Evolutionary conservation across 2,329 filamentous ascomycete species (phyloP).

Genomic region (Alternaria tenuissima): DNA sequence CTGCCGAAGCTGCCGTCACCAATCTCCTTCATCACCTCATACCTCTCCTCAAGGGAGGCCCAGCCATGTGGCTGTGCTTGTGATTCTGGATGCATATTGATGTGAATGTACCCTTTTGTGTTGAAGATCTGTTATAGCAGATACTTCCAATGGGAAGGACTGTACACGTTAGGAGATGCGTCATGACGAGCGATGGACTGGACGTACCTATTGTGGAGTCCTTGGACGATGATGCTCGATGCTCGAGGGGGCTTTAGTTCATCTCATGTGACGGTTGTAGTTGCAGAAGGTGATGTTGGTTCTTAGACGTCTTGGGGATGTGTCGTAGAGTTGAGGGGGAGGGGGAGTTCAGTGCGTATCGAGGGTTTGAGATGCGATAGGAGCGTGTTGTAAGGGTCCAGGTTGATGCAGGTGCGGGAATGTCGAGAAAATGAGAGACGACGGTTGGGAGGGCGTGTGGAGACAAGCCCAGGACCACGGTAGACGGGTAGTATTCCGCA

Average conservation of each 20-base stretch:
- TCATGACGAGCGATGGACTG: neutral
- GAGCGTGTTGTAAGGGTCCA: constrained; percentile 51
- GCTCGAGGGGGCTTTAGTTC: constrained; percentile 33
- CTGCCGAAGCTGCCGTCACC: constrained; percentile 99
- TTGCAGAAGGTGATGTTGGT: constrained; percentile 17
- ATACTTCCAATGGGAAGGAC: constrained; percentile 23
- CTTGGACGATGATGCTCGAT: constrained; percentile 21
- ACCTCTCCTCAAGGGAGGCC: constrained; percentile 84
- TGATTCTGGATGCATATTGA: constrained; percentile 75
- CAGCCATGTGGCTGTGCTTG: constrained; percentile 76
- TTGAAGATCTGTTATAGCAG: constrained; percentile 17
- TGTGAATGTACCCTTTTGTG: constrained; percentile 22
- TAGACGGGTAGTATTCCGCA: constrained; percentile 53
- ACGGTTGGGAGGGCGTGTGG: constrained; percentile 53
- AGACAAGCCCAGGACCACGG: constrained; percentile 53
- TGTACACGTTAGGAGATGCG: constrained; percentile 24
- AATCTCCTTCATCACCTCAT: constrained; percentile 97
- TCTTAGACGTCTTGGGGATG: constrained; percentile 21
- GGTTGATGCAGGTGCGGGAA: constrained; percentile 50
- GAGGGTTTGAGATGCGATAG: constrained; percentile 46
- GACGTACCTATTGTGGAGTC: constrained; percentile 31
- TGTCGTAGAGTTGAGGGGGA: constrained; percentile 33
- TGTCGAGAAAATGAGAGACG: constrained; percentile 53
- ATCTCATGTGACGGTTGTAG: constrained; percentile 41
- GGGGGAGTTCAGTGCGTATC: constrained; percentile 49